Base-by-base conservation (phyloP, 2,329 filamentous ascomycete species). In the Dothideomycetes sp. region DNA sequence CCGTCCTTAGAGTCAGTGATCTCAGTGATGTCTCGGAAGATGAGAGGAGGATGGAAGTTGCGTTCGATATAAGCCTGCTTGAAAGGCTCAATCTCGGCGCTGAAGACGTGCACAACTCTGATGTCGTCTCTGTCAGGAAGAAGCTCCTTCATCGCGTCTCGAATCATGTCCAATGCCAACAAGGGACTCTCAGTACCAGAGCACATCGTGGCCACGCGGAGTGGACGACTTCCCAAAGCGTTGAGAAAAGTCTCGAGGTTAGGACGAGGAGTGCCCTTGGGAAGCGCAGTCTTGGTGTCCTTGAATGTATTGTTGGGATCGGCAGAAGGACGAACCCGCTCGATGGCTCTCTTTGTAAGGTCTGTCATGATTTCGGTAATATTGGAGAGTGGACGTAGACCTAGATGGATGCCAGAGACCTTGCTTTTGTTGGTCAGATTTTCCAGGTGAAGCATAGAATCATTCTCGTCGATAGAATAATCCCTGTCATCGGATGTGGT, bases 131-230 rank as follows among this genome's bases (percentile, higher is more conserved):
- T n/a, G n/a, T 15, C 23, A 6, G 37, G 18, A 5, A 32, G 36
- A 5, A 36, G 20, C 18, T 59, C 42, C 10, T 54, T 47, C 13
- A 61, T 55, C 4, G 64, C 54, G 16, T 61, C 58, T 53, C 54
- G 35, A 32, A 85, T 60, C 55, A 79, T 64, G 11, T 75, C 62
- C 11, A 86, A 54, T 0, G 79, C 78, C 1, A 87, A 64, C 2
- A 89, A 61, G 0, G 84, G 84, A 4, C 77, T 76, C 49, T 89
- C 84, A 0, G 84, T 88, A 0, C 84, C 84, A 1, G 82, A 87
- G 54, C 82, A 88, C 65, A 87, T 76, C 0, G 84, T 89, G 0
- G 71, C 82, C 18, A 87, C 64, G 7, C 69, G 60, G 0, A 82
- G 49, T 4, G 63, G 53, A 5, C 63, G 53, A 2, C 53, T 53